These are phyloP conservation scores for Scedosporium aurantiacum DNA, from an alignment of 2,329 filamentous ascomycete genomes.

Conservation along the genomic window DNA sequence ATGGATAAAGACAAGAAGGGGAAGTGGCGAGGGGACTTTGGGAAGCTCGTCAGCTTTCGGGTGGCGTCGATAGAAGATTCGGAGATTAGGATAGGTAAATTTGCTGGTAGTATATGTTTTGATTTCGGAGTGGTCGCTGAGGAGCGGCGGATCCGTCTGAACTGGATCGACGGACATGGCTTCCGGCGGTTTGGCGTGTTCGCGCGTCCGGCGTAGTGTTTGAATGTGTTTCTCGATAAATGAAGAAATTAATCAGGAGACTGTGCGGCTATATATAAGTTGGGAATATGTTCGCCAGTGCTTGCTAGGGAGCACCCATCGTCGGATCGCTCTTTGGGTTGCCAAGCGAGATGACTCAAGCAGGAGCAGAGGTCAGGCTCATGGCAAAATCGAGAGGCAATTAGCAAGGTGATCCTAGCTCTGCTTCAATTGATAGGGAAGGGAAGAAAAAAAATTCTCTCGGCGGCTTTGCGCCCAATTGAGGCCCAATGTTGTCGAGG, in stretches of 20 bases:
- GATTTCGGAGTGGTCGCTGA: slow-evolving; percentile 64
- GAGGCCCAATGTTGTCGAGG: neutral
- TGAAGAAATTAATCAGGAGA: neutral
- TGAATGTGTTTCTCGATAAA: neutral
- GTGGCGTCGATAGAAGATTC: slow-evolving; percentile 76
- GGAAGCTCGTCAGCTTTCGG: slow-evolving; percentile 74
- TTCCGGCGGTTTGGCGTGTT: neutral
- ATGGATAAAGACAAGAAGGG: slow-evolving; percentile 82
- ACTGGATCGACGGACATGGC: slow-evolving; percentile 13
- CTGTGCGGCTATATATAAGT: neutral
- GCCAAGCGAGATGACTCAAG: slow-evolving; percentile 1
- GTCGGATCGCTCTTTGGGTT: neutral
- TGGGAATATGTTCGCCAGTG: neutral
- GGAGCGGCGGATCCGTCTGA: slow-evolving; percentile 62
- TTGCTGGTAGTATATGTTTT: slow-evolving; percentile 60
- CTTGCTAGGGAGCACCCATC: neutral
- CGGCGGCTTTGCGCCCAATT: neutral
- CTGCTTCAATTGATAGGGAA: neutral
- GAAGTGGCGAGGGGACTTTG: slow-evolving; percentile 58
- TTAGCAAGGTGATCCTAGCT: neutral
- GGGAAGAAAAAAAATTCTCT: neutral
- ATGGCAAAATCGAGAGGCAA: neutral
- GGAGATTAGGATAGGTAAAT: slow-evolving; percentile 63
- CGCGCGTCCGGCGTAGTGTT: neutral
- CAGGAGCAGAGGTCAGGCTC: neutral